Base-by-base conservation (phyloP, 148 eudicot genomes). In the Persicaria tinctoria region DNA sequence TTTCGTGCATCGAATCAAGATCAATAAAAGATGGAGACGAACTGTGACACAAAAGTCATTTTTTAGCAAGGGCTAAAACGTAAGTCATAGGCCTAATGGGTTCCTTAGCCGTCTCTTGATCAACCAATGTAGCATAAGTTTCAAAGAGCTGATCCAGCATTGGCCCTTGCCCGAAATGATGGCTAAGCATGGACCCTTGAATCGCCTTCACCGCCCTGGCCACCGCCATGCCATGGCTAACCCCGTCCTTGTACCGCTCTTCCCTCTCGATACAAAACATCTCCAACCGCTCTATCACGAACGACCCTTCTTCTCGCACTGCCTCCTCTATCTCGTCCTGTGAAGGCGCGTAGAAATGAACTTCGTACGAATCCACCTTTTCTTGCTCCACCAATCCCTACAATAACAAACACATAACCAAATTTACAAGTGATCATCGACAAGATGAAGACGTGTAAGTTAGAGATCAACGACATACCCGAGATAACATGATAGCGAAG, bases 311-410 rank as follows among this genome's bases (percentile, higher is more conserved):
- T 79, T 78, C 88, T 54, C 46, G 80, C 17, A 90, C 85, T 72
- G 82, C 89, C 47, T 84, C 84, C 80, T 84, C 89, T 57, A 95
- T 14, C 77, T 95, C 98, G 53, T 87, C 89, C 75, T 79, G 83
- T 8, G 87, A 90, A 6, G 98, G 96, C 62, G 97, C 93, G 73
- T 94, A 94, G 69, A 94, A 94, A 64, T 90, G 97, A 20, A 87
- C 90, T 64, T 94, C 89, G 50, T 90, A 94, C 4, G 87, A 82
- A 64, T 92, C 86, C 14, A 95, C 70, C 79, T 87, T 90, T 74
- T 90, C 89, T 83, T 87, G 80, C 73, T 84, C 83, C 60, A 92
- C 73, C 73, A 78, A 68, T 8, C 96, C 98, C 97, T 57, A 62
- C 4, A 11, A n/a, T 9, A 78, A 78, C 49, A 74, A 73, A 51